Percentiles rank a stretch among this genome's conserved stretches.
These are phyloP conservation scores for Geranomyces variabilis DNA, from an alignment of 192 early-diverging fungal species.

Conservation along the genomic window DNA sequence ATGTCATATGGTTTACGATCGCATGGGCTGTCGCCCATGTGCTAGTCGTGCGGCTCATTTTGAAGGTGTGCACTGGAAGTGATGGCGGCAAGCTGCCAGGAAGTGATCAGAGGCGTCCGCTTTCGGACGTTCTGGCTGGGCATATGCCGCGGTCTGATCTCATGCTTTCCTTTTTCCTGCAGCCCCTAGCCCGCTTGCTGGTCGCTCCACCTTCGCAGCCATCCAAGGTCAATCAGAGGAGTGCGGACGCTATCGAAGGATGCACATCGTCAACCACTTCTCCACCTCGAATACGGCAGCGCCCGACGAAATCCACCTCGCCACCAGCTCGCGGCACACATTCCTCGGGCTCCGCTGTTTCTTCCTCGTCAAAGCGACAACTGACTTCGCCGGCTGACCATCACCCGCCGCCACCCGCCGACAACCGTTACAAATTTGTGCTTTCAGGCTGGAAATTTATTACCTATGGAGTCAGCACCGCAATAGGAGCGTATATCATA, in stretches of 20 bases:
- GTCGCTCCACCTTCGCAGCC: background rate
- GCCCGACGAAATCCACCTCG: background rate
- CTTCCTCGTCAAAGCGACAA: no score
- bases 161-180: background rate
- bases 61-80: conserved; percentile 19
- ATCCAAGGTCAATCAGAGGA: background rate
- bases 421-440: conserved; percentile 24
- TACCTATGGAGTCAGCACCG: conserved; percentile 27
- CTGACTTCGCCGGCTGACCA: background rate
- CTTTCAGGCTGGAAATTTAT: conserved; percentile 31
- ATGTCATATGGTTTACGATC: conserved; percentile 13
- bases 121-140: background rate
- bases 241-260: conserved; percentile 14
- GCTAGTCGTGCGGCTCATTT: conserved; percentile 7
- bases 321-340: background rate
- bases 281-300: background rate
- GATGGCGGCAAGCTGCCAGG: background rate
- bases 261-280: conserved; percentile 17
- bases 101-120: background rate
- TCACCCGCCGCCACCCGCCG: background rate
- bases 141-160: no score
- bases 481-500: conserved; percentile 15
- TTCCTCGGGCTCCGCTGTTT: background rate
- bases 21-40: conserved; percentile 16
- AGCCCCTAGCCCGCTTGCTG: background rate